Evolutionary conservation across 306 rosid species (phyloP).

Genomic region (Canavalia ensiformis): DNA sequence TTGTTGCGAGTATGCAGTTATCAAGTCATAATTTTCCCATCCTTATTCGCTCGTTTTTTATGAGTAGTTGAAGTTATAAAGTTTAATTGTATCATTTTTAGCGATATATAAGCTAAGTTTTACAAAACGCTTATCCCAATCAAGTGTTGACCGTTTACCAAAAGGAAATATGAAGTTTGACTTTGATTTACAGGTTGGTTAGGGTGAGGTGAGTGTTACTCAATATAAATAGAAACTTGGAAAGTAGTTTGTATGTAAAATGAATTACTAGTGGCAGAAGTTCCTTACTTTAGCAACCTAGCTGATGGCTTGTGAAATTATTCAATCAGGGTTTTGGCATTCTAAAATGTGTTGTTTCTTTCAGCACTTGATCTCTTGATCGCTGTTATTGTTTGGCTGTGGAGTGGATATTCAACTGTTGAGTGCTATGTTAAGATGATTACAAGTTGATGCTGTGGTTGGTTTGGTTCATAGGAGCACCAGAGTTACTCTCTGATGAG

Average conservation of each 20-base stretch:
- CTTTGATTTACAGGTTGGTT: background rate
- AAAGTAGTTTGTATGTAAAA: background rate
- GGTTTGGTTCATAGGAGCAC: conserved; percentile 48
- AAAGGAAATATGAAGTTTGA: background rate
- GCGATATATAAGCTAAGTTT: background rate
- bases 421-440: background rate
- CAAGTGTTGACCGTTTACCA: background rate
- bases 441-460: conserved; percentile 47
- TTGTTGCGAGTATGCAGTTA: background rate
- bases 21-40: background rate
- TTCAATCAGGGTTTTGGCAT: conserved; percentile 11
- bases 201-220: background rate
- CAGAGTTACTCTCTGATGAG: conserved; percentile 56
- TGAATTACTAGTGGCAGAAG: background rate
- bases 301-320: background rate
- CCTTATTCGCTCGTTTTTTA: no score
- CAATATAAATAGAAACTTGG: background rate
- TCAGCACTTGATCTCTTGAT: conserved; percentile 15
- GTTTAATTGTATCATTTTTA: no score
- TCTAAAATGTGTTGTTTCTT: background rate
- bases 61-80: no score
- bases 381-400: background rate
- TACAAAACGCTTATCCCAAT: background rate
- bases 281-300: background rate
- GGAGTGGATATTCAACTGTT: conserved; percentile 4